Evolutionary conservation across 2,329 filamentous ascomycete genomes (phyloP).

Genomic region (Knoxdaviesia capensis): DNA sequence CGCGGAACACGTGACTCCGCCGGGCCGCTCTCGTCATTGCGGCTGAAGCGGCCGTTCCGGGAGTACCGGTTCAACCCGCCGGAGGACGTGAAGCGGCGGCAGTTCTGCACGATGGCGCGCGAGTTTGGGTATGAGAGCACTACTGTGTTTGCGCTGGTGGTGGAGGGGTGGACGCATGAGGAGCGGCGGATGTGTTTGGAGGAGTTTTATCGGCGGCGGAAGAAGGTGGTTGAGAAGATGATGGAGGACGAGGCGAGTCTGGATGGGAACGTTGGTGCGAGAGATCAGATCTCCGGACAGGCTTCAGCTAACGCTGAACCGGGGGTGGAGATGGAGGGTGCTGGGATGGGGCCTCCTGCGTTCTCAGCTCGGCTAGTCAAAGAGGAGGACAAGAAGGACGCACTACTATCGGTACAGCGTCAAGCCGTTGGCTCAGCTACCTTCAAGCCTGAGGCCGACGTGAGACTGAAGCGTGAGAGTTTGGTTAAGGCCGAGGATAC

Average conservation of each 20-base stretch:
- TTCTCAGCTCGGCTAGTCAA: constrained; percentile 3
- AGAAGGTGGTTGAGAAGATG: constrained; percentile 19
- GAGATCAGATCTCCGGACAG: constrained; percentile 3
- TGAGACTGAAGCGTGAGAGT: constrained; percentile 1
- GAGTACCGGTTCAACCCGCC: constrained; percentile 47
- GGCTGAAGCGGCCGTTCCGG: constrained; percentile 7
- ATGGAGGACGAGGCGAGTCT: constrained; percentile 3
- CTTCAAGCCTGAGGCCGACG: constrained; percentile 3
- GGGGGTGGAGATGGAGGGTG: constrained; percentile 1
- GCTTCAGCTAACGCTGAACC: too few relatives aligned
- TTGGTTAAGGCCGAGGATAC: constrained; percentile 5
- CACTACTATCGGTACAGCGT: neutral
- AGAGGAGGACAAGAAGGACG: constrained; percentile 2
- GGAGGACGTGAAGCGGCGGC: constrained; percentile 50
- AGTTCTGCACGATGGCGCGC: constrained; percentile 81
- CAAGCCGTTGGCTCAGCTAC: constrained; percentile 4
- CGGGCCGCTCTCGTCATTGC: constrained; percentile 5
- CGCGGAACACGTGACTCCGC: too few relatives aligned
- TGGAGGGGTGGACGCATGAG: constrained; percentile 79
- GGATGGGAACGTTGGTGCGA: constrained; percentile 3
- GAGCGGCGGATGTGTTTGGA: constrained; percentile 62
- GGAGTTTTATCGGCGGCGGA: constrained; percentile 53
- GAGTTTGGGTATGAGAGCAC: constrained; percentile 57
- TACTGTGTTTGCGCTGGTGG: constrained; percentile 71
- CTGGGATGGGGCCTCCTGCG: neutral